Evolutionary conservation across 305 asterid genomes (phyloP).

Genomic region (Solanum chacoense): DNA sequence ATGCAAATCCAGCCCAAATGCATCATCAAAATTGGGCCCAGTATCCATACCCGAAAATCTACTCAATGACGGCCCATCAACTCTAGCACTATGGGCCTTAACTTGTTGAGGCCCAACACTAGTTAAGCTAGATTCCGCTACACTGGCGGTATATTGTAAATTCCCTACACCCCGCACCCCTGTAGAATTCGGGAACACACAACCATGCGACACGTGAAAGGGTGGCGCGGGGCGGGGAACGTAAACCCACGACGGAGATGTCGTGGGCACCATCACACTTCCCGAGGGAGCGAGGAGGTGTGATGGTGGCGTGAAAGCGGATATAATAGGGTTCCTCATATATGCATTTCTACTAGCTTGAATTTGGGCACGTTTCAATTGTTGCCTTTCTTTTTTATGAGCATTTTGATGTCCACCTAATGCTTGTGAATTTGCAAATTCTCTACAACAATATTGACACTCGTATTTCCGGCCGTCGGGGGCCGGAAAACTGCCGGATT

Average conservation of each 20-base stretch:
- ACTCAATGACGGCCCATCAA: conserved; percentile 77
- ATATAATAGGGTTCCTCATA: conserved; percentile 74
- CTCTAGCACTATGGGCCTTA: conserved; percentile 41
- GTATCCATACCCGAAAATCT: conserved; percentile 47
- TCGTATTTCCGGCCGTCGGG: conserved; percentile 75
- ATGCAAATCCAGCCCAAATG: conserved; percentile 64
- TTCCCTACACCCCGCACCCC: conserved; percentile 30
- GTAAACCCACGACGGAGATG: conserved; percentile 59
- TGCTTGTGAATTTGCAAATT: conserved; percentile 87
- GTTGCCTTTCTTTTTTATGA: conserved; percentile 85
- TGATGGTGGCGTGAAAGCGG: conserved; percentile 73
- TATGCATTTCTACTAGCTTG: conserved; percentile 77
- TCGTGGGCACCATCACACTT: conserved; percentile 14
- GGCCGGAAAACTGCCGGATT: conserved; percentile 25
- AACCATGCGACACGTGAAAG: conserved; percentile 63
- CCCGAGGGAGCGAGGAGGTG: conserved; percentile 61
- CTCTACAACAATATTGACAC: conserved; percentile 86
- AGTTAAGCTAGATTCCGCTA: conserved; percentile 23
- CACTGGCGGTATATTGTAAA: conserved; percentile 27
- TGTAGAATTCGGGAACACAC: conserved; percentile 34
- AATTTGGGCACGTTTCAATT: conserved; percentile 77
- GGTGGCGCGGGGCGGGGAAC: conserved; percentile 65
- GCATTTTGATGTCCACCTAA: conserved; percentile 96
- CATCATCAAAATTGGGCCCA: conserved; percentile 50
- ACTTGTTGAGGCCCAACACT: conserved; percentile 41